Conservation (phyloP, 2,329 filamentous ascomycete species). For the Fusarium redolens region DNA sequence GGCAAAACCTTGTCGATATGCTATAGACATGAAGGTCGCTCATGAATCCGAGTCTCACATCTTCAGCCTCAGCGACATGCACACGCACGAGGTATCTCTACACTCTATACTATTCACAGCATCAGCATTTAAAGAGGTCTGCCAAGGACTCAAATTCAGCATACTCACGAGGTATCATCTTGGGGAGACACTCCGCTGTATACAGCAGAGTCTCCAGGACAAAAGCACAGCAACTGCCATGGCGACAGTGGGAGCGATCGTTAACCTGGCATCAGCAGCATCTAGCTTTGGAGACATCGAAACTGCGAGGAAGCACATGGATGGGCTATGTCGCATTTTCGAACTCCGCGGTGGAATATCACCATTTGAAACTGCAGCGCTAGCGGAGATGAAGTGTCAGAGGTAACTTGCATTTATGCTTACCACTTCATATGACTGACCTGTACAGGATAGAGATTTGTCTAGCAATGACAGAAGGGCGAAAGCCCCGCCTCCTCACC, state of each 20-base stretch:
- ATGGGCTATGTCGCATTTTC: neutral
- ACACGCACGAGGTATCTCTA: neutral
- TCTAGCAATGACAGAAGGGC: neutral
- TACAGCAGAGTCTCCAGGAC: neutral
- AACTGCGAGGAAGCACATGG: neutral
- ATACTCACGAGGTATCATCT: neutral
- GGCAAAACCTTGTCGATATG: neutral
- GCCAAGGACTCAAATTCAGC: neutral
- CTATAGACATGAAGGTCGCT: neutral
- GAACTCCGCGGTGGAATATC: neutral
- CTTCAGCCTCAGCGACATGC: neutral
- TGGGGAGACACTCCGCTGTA: neutral
- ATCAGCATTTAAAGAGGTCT: neutral
- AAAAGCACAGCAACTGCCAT: neutral
- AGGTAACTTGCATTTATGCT: rapidly evolving
- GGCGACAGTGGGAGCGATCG: neutral
- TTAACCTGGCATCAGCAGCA: neutral
- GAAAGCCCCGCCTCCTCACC: rapidly evolving
- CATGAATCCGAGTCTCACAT: neutral
- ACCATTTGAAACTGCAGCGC: neutral
- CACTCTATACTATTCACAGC: neutral
- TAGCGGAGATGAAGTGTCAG: neutral
- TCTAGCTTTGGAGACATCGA: neutral
- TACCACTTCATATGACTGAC: rapidly evolving
- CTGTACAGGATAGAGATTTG: neutral